These are phyloP conservation scores for Porphyrellus cyaneotinctus DNA, from an alignment of 768 basidiomycete genomes.

Conservation along the genomic window DNA sequence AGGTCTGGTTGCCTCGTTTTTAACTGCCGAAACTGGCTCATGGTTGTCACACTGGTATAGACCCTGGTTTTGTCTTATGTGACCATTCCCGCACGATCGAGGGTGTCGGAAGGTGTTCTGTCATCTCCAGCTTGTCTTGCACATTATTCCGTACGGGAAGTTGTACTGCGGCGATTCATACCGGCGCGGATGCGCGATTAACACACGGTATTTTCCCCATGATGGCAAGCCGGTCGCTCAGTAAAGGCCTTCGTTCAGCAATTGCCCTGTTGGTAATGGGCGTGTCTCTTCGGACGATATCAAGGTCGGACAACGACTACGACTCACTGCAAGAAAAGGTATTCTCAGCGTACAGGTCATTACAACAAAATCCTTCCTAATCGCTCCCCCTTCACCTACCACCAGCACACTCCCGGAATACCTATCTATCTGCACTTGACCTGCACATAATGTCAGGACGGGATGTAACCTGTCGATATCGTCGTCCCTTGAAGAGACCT, in stretches of 20 bases:
- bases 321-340: constrained; percentile 1
- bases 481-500: neutral
- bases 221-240: neutral
- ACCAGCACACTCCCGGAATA: neutral
- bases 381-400: neutral
- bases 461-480: neutral
- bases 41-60: constrained; percentile 37
- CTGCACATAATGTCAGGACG: neutral
- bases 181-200: constrained; percentile 92
- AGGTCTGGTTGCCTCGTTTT: constrained; percentile 55
- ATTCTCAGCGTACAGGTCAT: constrained; percentile 7
- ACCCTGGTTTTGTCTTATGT: constrained; percentile 89
- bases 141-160: constrained; percentile 80
- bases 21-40: neutral
- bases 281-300: neutral
- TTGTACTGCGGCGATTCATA: constrained; percentile 78
- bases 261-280: neutral
- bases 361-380: constrained; percentile 13
- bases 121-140: constrained; percentile 70
- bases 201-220: neutral
- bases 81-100: constrained; percentile 77
- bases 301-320: neutral
- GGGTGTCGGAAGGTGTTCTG: constrained; percentile 48
- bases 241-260: neutral
- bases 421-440: constrained; percentile 4